These are phyloP conservation scores for Manihot esculenta DNA, from an alignment of 441 rosid species.

Conservation along the genomic window DNA sequence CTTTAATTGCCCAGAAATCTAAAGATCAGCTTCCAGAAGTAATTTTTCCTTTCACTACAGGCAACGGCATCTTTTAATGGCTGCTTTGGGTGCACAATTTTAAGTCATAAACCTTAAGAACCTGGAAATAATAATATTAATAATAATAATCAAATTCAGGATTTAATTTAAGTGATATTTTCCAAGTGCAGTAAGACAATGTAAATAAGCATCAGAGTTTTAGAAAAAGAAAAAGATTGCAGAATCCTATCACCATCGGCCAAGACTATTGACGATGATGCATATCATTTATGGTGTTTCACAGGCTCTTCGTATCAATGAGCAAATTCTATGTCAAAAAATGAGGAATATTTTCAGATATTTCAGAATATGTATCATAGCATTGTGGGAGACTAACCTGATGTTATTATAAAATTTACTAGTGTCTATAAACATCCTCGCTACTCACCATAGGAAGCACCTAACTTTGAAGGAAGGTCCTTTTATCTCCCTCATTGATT, in stretches of 20 bases:
- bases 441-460: background rate
- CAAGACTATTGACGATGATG: background rate
- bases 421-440: background rate
- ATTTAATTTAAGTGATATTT: background rate
- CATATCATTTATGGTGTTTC: background rate
- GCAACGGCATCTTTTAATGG: background rate
- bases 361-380: background rate
- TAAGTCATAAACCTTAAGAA: background rate
- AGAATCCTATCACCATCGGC: background rate
- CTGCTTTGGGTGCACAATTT: background rate
- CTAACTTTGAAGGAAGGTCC: background rate
- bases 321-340: background rate
- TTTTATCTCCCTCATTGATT: no score
- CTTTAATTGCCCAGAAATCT: background rate
- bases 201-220: background rate
- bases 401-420: no score
- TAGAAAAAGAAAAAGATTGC: background rate
- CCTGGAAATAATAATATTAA: no score
- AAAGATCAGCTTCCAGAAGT: slow-evolving; percentile 1
- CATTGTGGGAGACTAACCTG: background rate
- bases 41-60: background rate
- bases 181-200: no score
- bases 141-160: background rate
- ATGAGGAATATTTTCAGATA: no score
- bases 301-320: background rate